Evolutionary conservation across 2,329 filamentous ascomycete genomes (phyloP).

Genomic region (Venturia effusa): DNA sequence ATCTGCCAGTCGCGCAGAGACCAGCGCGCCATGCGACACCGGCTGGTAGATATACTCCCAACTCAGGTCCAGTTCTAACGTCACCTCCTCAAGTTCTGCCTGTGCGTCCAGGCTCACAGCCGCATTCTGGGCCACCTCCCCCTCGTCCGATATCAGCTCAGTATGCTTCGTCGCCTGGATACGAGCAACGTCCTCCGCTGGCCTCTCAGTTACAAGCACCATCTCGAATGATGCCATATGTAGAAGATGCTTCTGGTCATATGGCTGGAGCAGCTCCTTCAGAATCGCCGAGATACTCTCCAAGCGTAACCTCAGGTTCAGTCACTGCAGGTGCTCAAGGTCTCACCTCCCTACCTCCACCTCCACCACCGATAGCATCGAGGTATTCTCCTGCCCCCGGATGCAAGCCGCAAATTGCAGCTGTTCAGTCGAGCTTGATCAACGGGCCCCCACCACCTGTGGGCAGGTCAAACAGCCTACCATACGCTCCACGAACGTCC

Average conservation of each 20-base stretch:
- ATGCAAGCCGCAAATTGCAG: not conserved
- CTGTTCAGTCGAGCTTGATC: slow-evolving; percentile 9
- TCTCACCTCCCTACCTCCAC: slow-evolving; percentile 16
- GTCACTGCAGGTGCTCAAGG: not conserved
- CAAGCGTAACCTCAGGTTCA: not conserved
- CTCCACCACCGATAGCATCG: slow-evolving; percentile 22
- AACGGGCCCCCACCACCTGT: slow-evolving; percentile 22
- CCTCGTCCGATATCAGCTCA: not conserved
- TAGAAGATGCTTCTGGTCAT: not conserved
- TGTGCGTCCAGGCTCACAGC: slow-evolving; percentile 10
- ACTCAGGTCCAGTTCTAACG: slow-evolving; percentile 15
- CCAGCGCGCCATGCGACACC: slow-evolving; percentile 21
- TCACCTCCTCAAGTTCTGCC: slow-evolving; percentile 14
- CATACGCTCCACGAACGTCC: slow-evolving; percentile 52
- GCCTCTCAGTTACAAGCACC: slow-evolving; percentile 18
- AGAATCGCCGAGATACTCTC: not conserved
- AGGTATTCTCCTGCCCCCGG: slow-evolving; percentile 33
- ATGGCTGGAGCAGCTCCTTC: not conserved
- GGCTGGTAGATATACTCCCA: slow-evolving; percentile 29
- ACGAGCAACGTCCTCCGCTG: slow-evolving; percentile 17
- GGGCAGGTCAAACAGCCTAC: slow-evolving; percentile 16
- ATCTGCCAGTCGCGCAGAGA: slow-evolving; percentile 34
- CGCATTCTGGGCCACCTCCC: not conserved
- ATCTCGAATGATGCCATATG: slow-evolving; percentile 12
- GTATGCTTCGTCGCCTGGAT: slow-evolving; percentile 9